Evolutionary conservation across 2,329 filamentous ascomycete genomes (phyloP), one percentile per base, ranked within the genome.

Genomic region (Botrytis fragariae): DNA sequence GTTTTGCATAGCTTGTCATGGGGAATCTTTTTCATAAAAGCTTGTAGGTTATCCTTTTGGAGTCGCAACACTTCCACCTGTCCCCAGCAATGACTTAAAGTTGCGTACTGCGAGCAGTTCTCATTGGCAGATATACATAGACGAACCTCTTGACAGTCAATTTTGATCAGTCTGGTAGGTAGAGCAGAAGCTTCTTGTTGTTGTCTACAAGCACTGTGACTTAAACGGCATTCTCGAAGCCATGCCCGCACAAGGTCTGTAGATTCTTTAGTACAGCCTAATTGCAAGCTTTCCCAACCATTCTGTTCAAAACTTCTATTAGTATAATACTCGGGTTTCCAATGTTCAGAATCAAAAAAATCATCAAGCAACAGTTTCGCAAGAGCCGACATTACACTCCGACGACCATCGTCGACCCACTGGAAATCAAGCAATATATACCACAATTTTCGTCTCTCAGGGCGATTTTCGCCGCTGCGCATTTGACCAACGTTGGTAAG

Each of bases 351-450:
- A 51, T n/a, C 48, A 4, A 0, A 14, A 1, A 3, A 0, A 6
- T 51, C 0, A 4, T n/a, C 48, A n/a, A 3, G 10, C 7, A 51
- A 6, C 22, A 51, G 25, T 0, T 0, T 25, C 2, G 10, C 45
- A 51, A 2, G 0, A 51, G 45, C 45, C 4, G 9, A 0, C 4
- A 2, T 6, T 2, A 0, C 0, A 2, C 9, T 6, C 25, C 45
- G 45, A 51, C 2, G 2, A 2, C 1, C 9, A 51, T 25, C 9
- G 4, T 51, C 4, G 1, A 25, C 1, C 4, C 1, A 5, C 45
- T 22, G 14, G 45, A 51, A 51, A 2, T 5, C 1, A 5, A 51
- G 45, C 45, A 4, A 48, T 48, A 48, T 5, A 45, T 20, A 8
- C 39, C 32, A 35, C 32, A 35, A 4, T 35, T 35, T 4, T 35